Base-by-base conservation (phyloP, 495 filamentous ascomycete genomes). In the Cenococcum geophilum region DNA sequence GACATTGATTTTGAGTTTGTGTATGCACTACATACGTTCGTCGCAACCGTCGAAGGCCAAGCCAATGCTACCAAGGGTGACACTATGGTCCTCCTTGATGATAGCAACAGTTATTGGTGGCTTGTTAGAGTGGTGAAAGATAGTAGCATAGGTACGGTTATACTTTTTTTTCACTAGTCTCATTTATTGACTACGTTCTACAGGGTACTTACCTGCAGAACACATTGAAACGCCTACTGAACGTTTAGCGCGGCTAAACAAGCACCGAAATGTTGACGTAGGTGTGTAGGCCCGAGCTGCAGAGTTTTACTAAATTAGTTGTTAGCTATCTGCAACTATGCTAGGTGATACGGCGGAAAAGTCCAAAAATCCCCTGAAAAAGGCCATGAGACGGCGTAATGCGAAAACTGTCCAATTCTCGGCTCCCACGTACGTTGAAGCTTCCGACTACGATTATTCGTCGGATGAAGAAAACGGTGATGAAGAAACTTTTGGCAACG, bases 51-150 rank as follows among this genome's bases (percentile, higher is more conserved):
- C 55, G 95, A 99, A 75, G 93, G 93, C 6, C 93, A 99, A 75
- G 93, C 93, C 59, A 97, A 97, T 78, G 93, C 93, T 50, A 90
- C 89, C 10, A 99, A 99, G 77, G 93, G 93, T 35, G 93, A 99
- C 69, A 97, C 92, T 16, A 99, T 99, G 93, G 91, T 97, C n/a
- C 83, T 99, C 43, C 82, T 99, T n/a, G 93, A 97, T 72, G 93
- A 99, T 68, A 96, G 90, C 72, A 99, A 99, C 77, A 96, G 91
- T 73, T 99, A 99, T 72, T 99, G 93, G 93, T 99, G 93, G 93
- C 83, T 99, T 42, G 93, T 99, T 14, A 82, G 92, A 55, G 89
- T 99, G 20, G 91, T 96, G 12, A 96, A 97, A 74, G 95, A 97
- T 73, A 91, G 86, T 70, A 97, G 91, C 70, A 97, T 98, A 73